phyloP scores from a whole-genome alignment of 148 eudicot genomes.

The Rhododendron simsii region DNA sequence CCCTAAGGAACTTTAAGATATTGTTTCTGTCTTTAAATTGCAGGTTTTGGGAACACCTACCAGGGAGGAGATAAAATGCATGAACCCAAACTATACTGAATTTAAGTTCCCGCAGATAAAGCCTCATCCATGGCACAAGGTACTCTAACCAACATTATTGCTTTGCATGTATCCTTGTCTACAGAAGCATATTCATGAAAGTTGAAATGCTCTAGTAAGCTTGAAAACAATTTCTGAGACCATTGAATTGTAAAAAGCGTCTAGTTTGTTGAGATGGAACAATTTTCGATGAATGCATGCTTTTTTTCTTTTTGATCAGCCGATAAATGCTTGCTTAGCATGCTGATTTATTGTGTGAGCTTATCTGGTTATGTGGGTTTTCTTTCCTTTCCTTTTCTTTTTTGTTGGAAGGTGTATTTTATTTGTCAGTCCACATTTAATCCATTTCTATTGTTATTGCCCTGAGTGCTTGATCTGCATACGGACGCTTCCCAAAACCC shows the following conservation, averaged over 20 bases:
- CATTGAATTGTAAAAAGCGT: background rate
- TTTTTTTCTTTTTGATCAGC: background rate
- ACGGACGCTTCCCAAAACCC: background rate
- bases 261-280: background rate
- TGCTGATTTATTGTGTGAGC: background rate
- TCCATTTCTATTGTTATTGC: background rate
- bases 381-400: background rate
- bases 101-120: conserved; percentile 97
- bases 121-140: conserved; percentile 99
- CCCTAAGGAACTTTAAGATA: background rate
- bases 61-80: conserved; percentile 95
- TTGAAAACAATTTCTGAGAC: background rate
- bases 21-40: conserved; percentile 2
- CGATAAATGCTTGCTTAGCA: background rate
- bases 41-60: conserved; percentile 99
- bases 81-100: conserved; percentile 98
- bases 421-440: background rate
- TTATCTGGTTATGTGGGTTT: background rate
- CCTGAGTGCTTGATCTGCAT: background rate
- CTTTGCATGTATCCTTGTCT: background rate
- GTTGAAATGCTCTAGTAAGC: background rate
- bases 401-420: background rate
- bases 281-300: background rate
- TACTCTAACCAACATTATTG: conserved; percentile 13
- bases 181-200: background rate